Base-by-base conservation (phyloP, 129 eudicot species). In the Chrysanthemum makinoi region DNA sequence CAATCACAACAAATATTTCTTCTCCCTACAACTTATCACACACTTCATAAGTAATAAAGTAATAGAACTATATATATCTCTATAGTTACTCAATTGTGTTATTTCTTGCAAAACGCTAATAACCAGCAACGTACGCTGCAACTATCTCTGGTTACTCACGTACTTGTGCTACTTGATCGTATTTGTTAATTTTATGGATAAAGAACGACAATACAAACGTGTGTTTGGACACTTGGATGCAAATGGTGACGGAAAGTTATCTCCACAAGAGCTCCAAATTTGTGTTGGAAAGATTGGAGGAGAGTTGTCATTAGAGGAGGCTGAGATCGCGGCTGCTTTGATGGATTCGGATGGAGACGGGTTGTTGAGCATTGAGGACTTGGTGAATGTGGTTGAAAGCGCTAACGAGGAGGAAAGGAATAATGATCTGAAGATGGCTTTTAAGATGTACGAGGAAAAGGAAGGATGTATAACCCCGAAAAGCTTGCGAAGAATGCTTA, bases 301-400 rank as follows among this genome's bases (percentile, higher is more conserved):
- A 2, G 83, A 78, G 54, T 53, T 80, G 67, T 68, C 88, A 15
- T 61, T 78, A 33, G 85, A 63, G 66, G 88, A 89, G 57, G 91
- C 92, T 3, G 86, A 82, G 87, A 64, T 75, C 57, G 96, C 89
- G 0, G 89, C 88, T 4, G 77, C 11, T 59, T 16, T 79, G 53
- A 65, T 77, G 84, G 96, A 89, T 60, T 77, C 86, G 0, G 86
- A 86, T 57, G 86, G 89, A 0, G 96, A 89, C 67, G 96, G 92
- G 17, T 52, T 86, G 73, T 61, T 39, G 30, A 70, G 83, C 19
- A 33, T 88, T 70, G 86, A 85, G 17, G 95, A 88, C 50, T 81
- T 88, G 24, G 62, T 77, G 2, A 83, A 66, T 17, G 33, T 88
- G 10, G 77, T 88, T 28, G 83, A 85, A 71, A 82, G 80, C 2